phyloP scores from a whole-genome alignment of 352 stramenopile species.

The Globisporangium emineosum region DNA sequence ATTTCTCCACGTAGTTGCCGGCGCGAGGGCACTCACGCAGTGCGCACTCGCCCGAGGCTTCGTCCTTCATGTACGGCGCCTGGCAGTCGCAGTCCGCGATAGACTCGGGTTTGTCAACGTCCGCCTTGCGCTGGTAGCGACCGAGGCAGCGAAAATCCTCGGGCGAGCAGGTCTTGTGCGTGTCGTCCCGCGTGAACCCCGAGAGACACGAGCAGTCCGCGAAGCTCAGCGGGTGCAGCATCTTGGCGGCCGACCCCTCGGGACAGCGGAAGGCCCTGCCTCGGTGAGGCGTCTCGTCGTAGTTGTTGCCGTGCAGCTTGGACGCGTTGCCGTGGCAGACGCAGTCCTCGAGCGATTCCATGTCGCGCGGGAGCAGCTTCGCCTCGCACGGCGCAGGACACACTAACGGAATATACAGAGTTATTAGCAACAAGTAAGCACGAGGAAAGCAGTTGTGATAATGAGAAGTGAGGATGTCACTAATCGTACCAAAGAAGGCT shows the following conservation, averaged over 20 bases:
- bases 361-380: slow-evolving; percentile 79
- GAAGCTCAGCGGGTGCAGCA: slow-evolving; percentile 37
- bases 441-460: neutral
- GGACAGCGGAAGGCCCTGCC: slow-evolving; percentile 31
- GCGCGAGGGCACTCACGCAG: slow-evolving; percentile 61
- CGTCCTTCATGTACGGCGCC: slow-evolving; percentile 69
- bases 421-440: no score
- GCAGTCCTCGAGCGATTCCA: slow-evolving; percentile 77
- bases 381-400: slow-evolving; percentile 66
- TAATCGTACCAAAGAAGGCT: slow-evolving; percentile 35
- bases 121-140: slow-evolving; percentile 49
- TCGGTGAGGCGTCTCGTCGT: slow-evolving; percentile 7
- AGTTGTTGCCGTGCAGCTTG: slow-evolving; percentile 9
- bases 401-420: slow-evolving; percentile 21
- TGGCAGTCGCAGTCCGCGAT: slow-evolving; percentile 72
- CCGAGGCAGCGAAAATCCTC: slow-evolving; percentile 52
- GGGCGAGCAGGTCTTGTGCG: slow-evolving; percentile 27
- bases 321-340: slow-evolving; percentile 31
- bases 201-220: slow-evolving; percentile 35
- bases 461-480: neutral
- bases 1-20: slow-evolving; percentile 72
- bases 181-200: slow-evolving; percentile 36
- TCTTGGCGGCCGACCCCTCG: slow-evolving; percentile 24
- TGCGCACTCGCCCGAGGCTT: slow-evolving; percentile 44
- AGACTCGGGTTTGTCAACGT: slow-evolving; percentile 29